phyloP scores from a whole-genome alignment of 495 filamentous ascomycete genomes.

The Daldinia caldariorum region DNA sequence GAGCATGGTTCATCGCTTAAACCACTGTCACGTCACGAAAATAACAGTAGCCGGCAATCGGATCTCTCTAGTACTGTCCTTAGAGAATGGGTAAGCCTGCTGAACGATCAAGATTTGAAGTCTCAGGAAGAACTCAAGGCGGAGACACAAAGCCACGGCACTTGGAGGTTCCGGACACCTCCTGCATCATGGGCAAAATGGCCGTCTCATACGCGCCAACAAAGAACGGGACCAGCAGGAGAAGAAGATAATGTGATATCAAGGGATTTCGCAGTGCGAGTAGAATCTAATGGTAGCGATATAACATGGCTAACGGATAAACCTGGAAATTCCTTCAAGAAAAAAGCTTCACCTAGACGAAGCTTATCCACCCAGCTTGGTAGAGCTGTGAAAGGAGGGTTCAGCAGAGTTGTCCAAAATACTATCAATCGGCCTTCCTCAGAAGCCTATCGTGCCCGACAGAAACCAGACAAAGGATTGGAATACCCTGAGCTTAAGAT shows the following conservation, averaged over 20 bases:
- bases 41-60: conserved; percentile 24
- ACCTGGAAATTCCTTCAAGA: conserved; percentile 20
- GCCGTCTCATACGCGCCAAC: conserved; percentile 50
- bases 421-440: conserved; percentile 33
- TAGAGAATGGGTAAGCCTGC: conserved; percentile 47
- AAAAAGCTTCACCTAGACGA: conserved; percentile 21
- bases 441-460: conserved; percentile 14
- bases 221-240: conserved; percentile 46
- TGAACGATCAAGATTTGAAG: conserved; percentile 39
- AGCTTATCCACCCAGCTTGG: conserved; percentile 47
- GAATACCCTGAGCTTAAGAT: conserved; percentile 54
- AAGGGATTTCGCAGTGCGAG: conserved; percentile 33
- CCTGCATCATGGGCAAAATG: conserved; percentile 52
- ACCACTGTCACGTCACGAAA: conserved; percentile 14
- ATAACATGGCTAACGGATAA: conserved; percentile 28
- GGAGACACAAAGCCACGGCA: conserved; percentile 16
- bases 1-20: conserved; percentile 25
- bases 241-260: conserved; percentile 39
- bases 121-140: conserved; percentile 21
- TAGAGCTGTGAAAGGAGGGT: conserved; percentile 47
- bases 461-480: conserved; percentile 28
- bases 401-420: conserved; percentile 46
- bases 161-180: conserved; percentile 35
- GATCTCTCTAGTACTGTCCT: conserved; percentile 44
- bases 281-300: conserved; percentile 13